Percentiles rank a stretch among this genome's conserved stretches.
Evolutionary conservation across 75 land plant genomes (phyloP).

Genomic region (Ceratopteris richardii): DNA sequence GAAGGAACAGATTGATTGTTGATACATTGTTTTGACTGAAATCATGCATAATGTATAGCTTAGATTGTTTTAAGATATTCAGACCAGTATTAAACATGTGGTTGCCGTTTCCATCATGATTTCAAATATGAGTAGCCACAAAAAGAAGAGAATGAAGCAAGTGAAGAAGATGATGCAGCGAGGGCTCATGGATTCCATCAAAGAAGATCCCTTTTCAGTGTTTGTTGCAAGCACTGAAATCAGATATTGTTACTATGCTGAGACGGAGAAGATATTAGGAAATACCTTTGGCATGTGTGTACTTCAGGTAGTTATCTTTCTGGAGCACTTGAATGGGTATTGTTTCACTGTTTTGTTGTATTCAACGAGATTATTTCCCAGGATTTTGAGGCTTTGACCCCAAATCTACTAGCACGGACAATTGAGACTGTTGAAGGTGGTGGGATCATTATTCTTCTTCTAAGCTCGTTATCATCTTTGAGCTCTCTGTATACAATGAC

Average conservation of each 20-base stretch:
- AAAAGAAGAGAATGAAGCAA: constrained; percentile 81
- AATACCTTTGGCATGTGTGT: constrained; percentile 98
- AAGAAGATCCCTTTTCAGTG: constrained; percentile 75
- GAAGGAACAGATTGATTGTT: no score
- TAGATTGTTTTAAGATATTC: no score
- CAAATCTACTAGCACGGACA: constrained; percentile 93
- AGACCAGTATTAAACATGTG: no score
- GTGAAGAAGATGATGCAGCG: constrained; percentile 69
- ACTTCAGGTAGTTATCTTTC: constrained; percentile 55
- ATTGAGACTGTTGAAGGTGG: constrained; percentile 99
- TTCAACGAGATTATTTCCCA: constrained; percentile 8
- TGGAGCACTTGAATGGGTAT: background rate
- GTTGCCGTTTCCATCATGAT: no score
- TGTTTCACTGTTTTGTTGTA: background rate
- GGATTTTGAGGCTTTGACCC: constrained; percentile 99
- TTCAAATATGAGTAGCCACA: constrained; percentile 72
- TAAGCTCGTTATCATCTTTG: constrained; percentile 78
- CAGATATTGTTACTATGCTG: constrained; percentile 82
- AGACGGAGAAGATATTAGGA: constrained; percentile 91
- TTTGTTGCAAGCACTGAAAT: constrained; percentile 74
- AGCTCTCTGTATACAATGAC: constrained; percentile 93
- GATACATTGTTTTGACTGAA: no score
- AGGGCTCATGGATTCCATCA: constrained; percentile 77
- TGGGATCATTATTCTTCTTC: constrained; percentile 72
- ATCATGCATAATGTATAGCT: no score